Base-by-base conservation (phyloP, 352 stramenopile species). In the Globisporangium irregulare region DNA sequence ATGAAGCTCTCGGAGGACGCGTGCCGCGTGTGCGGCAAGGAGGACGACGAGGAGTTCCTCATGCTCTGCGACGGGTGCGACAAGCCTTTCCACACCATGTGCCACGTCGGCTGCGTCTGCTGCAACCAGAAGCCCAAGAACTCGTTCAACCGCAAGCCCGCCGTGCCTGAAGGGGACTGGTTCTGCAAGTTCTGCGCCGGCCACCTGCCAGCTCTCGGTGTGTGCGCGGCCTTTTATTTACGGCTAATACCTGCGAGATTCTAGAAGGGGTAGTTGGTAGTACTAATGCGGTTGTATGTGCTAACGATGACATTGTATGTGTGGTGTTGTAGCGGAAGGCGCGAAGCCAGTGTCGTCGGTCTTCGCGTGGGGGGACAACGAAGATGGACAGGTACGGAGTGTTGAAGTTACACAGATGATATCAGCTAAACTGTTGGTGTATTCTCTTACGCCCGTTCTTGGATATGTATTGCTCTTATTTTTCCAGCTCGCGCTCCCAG, bases 121-220 rank as follows among this genome's bases (percentile, higher is more conserved):
- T 94, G 86, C 73, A 78, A 80, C 62, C 76, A 81, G 43, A 92
- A 92, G 68, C 86, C 86, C 59, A 87, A 86, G 70, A 87, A 83
- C 75, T 89, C 82, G 70, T 92, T 92, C 71, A 82, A 80, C 50
- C 84, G 84, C 72, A 90, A 91, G 65, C 84, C 82, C 12, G 72
- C 82, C 0, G 86, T 94, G 64, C 86, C 86, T 36, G 84, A 94
- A 27, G 86, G 86, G 67, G 86, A 94, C 72, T 94, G 86, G 86
- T 94, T 92, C 66, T 92, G 86, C 82, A 94, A 94, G 73, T 91
- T 94, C 55, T 94, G 86, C 67, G 81, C 82, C 14, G 86, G 82
- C 25, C 86, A 77, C 51, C 65, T 89, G 29, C 78, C 84, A 43
- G 25, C 69, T 18, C 75, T 87, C 24, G 76, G 84, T 91, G 41